Conservation (phyloP, 2,329 filamentous ascomycete species). For the Ceratocystis cacaofunesta region DNA sequence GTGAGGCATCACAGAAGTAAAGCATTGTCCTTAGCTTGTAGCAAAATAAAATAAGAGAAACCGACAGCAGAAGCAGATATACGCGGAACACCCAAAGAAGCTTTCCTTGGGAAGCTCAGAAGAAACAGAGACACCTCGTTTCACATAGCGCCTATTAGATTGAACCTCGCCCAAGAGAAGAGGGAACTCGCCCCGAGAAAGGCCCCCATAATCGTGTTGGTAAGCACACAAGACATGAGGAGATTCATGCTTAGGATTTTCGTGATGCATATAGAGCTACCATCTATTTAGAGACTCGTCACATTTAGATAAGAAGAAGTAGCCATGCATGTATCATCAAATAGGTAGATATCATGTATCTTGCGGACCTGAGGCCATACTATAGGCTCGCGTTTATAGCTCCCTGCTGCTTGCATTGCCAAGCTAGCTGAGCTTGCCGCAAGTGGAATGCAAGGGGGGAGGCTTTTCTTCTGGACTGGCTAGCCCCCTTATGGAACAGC, state of each 20-base stretch:
- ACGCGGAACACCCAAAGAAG: not conserved
- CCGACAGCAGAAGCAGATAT: not conserved
- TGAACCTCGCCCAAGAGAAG: not conserved
- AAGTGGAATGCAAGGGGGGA: not conserved
- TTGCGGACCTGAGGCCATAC: not conserved
- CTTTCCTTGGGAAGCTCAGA: not conserved
- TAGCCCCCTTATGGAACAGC: not conserved
- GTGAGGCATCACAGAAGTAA: not conserved
- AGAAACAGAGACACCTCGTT: not conserved
- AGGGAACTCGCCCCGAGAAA: not conserved
- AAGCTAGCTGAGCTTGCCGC: not conserved
- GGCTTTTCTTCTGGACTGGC: not conserved
- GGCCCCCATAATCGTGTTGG: not conserved
- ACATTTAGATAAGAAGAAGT: not conserved
- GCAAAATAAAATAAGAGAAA: not conserved
- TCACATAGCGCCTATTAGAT: not conserved
- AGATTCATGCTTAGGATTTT: not conserved
- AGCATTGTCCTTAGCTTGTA: not conserved
- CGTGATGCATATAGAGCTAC: not conserved
- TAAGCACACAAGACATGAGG: not conserved
- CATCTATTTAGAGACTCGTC: not conserved
- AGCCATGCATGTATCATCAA: not conserved
- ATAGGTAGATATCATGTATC: not conserved
- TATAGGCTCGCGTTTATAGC: not conserved
- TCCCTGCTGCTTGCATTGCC: not conserved